These are phyloP conservation scores for Nothophytophthora sp. DNA, from an alignment of 352 stramenopile genomes.

Conservation along the genomic window DNA sequence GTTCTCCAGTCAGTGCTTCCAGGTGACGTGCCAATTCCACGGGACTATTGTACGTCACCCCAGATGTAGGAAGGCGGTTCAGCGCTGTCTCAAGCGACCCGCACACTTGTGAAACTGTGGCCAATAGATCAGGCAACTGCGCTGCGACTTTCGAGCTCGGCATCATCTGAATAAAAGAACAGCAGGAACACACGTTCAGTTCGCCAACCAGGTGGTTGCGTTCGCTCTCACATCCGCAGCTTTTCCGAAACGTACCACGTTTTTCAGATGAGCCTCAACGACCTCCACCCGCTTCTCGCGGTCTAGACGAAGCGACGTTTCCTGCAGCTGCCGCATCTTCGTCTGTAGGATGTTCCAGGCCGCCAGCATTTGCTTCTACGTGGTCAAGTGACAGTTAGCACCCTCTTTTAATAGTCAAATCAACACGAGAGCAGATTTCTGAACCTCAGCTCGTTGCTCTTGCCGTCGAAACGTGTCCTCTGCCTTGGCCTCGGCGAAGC, in stretches of 20 bases:
- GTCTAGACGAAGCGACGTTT: slow-evolving; percentile 40
- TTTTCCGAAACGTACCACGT: slow-evolving; percentile 23
- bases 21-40: slow-evolving; percentile 35
- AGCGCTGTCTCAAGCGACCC: slow-evolving; percentile 33
- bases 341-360: slow-evolving; percentile 46
- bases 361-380: slow-evolving; percentile 44
- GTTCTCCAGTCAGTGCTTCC: slow-evolving; percentile 19
- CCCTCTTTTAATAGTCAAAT: background rate
- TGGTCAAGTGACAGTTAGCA: background rate
- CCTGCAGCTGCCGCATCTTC: slow-evolving; percentile 53
- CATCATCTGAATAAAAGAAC: slow-evolving; percentile 2
- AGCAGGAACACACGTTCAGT: background rate
- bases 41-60: slow-evolving; percentile 14
- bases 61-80: slow-evolving; percentile 36
- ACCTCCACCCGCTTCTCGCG: slow-evolving; percentile 28
- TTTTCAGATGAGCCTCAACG: slow-evolving; percentile 25
- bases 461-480: slow-evolving; percentile 39
- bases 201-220: background rate
- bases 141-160: slow-evolving; percentile 12
- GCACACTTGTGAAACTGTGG: slow-evolving; percentile 25
- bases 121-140: slow-evolving; percentile 13
- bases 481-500: slow-evolving; percentile 42
- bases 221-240: too few species aligned
- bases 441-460: slow-evolving; percentile 50
- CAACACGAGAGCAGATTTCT: background rate